A percentile compares a stretch with the other conserved stretches of the same genome.
phyloP scores from a whole-genome alignment of 768 basidiomycete genomes.

The Tulasnella sp. region DNA sequence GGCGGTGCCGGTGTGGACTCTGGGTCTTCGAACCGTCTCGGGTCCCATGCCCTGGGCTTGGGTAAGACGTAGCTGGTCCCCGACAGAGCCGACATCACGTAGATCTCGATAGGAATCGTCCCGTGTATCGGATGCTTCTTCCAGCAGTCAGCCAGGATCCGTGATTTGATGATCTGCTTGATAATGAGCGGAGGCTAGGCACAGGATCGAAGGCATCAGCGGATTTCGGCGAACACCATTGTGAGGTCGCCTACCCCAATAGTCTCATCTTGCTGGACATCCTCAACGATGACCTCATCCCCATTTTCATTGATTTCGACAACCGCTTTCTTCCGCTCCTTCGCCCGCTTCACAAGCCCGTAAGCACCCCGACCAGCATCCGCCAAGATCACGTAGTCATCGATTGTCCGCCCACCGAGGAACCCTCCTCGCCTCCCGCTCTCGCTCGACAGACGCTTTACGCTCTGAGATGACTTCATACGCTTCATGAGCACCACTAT shows the following conservation, averaged over 20 bases:
- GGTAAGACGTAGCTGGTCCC: conserved; percentile 71
- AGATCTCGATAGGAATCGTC: conserved; percentile 96
- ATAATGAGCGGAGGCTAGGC: conserved; percentile 78
- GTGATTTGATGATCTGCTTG: conserved; percentile 97
- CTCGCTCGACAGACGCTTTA: conserved; percentile 14
- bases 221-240: neutral
- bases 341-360: conserved; percentile 83
- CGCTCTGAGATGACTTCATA: conserved; percentile 8
- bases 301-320: conserved; percentile 1
- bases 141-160: conserved; percentile 98
- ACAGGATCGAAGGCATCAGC: conserved; percentile 15
- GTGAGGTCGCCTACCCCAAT: conserved; percentile 56
- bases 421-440: conserved; percentile 6
- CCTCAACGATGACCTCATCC: conserved; percentile 8
- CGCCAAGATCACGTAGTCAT: conserved; percentile 72
- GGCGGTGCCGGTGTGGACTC: neutral
- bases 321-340: conserved; percentile 43
- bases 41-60: conserved; percentile 68
- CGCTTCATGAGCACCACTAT: neutral
- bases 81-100: conserved; percentile 84
- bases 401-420: conserved; percentile 50
- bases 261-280: conserved; percentile 42
- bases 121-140: conserved; percentile 91
- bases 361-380: conserved; percentile 94
- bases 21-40: conserved; percentile 37